Evolutionary conservation across 768 basidiomycete genomes (phyloP).

Genomic region (Tylopilus rubrobrunneus): DNA sequence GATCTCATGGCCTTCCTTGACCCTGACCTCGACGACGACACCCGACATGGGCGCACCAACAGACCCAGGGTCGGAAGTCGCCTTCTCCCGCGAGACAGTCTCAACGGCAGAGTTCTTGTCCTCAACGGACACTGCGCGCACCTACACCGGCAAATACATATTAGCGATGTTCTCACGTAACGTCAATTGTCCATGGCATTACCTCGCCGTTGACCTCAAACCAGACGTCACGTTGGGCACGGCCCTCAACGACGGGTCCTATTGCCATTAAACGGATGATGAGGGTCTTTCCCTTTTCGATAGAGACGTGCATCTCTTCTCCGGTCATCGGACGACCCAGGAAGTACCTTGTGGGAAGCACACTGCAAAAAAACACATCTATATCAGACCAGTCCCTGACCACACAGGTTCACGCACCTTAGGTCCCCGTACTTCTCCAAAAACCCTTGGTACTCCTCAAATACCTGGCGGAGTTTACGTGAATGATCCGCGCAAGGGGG

Average conservation of each 20-base stretch:
- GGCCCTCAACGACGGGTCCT: slow-evolving; percentile 88
- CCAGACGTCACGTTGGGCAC: slow-evolving; percentile 94
- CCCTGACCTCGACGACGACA: slow-evolving; percentile 96
- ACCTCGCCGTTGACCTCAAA: slow-evolving; percentile 98
- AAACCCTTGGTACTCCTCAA: slow-evolving; percentile 95
- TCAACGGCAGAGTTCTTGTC: slow-evolving; percentile 98
- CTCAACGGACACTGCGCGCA: slow-evolving; percentile 92
- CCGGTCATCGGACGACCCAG: slow-evolving; percentile 85
- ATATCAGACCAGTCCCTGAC: slow-evolving; percentile 6
- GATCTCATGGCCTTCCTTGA: slow-evolving; percentile 96
- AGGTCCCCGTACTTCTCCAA: slow-evolving; percentile 94
- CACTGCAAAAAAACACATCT: slow-evolving; percentile 44
- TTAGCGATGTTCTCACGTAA: slow-evolving; percentile 15
- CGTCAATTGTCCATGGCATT: slow-evolving; percentile 18
- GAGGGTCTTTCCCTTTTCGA: slow-evolving; percentile 95
- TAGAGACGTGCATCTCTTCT: slow-evolving; percentile 96
- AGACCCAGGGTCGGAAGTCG: slow-evolving; percentile 90
- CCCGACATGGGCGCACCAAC: slow-evolving; percentile 98
- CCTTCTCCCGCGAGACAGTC: slow-evolving; percentile 91
- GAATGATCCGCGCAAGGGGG: slow-evolving; percentile 6
- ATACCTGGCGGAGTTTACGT: slow-evolving; percentile 55
- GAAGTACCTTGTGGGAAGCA: slow-evolving; percentile 97
- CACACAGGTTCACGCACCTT: slow-evolving; percentile 49
- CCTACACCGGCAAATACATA: slow-evolving; percentile 39
- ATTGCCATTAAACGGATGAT: slow-evolving; percentile 95